Evolutionary conservation across 805 yeast genomes (phyloP).

Genomic region (Myxozyma kluyveri): DNA sequence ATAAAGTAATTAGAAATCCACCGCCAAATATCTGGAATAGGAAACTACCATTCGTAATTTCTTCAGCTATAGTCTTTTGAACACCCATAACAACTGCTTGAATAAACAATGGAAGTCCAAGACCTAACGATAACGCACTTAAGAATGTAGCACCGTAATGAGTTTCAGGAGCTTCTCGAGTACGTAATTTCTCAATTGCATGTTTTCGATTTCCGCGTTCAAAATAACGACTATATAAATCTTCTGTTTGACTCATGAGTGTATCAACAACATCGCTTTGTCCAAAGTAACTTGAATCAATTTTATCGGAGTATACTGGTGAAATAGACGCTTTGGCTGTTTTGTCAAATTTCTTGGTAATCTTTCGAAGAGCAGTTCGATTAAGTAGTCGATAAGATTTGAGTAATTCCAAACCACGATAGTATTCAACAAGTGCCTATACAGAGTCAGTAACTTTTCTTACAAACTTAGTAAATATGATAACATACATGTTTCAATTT

Average conservation of each 20-base stretch:
- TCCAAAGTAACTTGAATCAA: constrained; percentile 57
- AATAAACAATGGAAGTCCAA: constrained; percentile 64
- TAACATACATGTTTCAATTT: constrained; percentile 21
- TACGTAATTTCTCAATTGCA: constrained; percentile 67
- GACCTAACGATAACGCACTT: constrained; percentile 69
- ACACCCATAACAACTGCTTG: constrained; percentile 58
- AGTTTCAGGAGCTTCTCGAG: constrained; percentile 42
- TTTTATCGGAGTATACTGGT: constrained; percentile 53
- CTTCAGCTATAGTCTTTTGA: constrained; percentile 32
- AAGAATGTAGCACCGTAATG: constrained; percentile 48
- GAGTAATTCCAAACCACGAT: constrained; percentile 67
- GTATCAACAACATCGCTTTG: constrained; percentile 67
- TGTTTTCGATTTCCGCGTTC: constrained; percentile 69
- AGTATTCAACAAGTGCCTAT: constrained; percentile 70
- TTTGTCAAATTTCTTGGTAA: constrained; percentile 88
- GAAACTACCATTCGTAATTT: constrained; percentile 54
- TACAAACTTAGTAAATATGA: not conserved
- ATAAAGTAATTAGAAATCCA: constrained; percentile 63
- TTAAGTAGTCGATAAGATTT: constrained; percentile 72
- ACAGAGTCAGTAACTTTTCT: constrained; percentile 11
- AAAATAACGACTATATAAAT: constrained; percentile 60
- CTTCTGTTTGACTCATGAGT: constrained; percentile 61
- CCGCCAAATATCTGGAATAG: constrained; percentile 93
- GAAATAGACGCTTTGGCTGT: constrained; percentile 49
- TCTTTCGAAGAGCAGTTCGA: constrained; percentile 83